These are phyloP conservation scores for Annulohypoxylon moriforme DNA, from an alignment of 495 filamentous ascomycete genomes.

Conservation along the genomic window DNA sequence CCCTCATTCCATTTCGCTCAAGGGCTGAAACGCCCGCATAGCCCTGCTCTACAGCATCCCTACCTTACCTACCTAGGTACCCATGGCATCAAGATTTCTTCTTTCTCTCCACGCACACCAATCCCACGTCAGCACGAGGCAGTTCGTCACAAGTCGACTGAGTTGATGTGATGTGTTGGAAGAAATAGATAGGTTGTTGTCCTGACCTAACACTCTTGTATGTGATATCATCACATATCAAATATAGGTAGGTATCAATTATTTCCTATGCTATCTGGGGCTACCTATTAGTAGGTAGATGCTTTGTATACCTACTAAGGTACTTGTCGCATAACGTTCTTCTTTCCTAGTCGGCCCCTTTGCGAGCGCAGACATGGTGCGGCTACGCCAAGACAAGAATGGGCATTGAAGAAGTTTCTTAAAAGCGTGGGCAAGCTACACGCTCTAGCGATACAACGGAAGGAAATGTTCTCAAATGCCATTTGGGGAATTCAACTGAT, in stretches of 20 bases:
- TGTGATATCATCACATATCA: constrained; percentile 2
- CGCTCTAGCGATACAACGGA: background rate
- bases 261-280: background rate
- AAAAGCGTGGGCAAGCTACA: constrained; percentile 6
- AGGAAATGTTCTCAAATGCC: background rate
- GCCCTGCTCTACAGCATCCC: constrained; percentile 21
- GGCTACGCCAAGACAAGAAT: constrained; percentile 13
- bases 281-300: background rate
- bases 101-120: constrained; percentile 5
- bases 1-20: constrained; percentile 27
- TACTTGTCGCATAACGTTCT: background rate
- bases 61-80: constrained; percentile 9
- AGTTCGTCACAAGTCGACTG: constrained; percentile 2
- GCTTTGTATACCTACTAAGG: background rate
- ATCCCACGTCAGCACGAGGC: constrained; percentile 39
- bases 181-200: constrained; percentile 5
- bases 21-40: constrained; percentile 40
- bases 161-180: constrained; percentile 37
- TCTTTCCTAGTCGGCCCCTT: background rate
- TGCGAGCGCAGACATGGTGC: constrained; percentile 7
- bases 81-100: constrained; percentile 9
- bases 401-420: constrained; percentile 17
- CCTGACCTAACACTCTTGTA: background rate
- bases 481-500: background rate
- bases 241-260: background rate